Conservation (phyloP, 345 rosid species). For the Aquilaria malaccensis region DNA sequence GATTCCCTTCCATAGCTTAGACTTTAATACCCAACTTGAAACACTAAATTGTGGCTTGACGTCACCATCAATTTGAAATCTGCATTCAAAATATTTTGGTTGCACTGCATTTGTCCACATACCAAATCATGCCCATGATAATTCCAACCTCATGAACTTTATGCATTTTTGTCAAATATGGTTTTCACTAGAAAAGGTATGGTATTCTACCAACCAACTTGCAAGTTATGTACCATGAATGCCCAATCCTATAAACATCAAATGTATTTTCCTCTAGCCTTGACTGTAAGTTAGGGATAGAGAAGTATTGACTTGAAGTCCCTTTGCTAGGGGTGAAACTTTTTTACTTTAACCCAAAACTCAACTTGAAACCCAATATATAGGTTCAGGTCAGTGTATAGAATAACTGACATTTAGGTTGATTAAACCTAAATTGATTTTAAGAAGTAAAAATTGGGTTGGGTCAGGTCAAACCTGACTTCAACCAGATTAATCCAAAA, state of each 20-base stretch:
- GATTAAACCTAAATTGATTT: too few relatives aligned
- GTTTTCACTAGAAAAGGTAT: conserved; percentile 5
- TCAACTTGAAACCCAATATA: too few relatives aligned
- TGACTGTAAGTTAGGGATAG: neutral
- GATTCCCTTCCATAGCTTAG: neutral
- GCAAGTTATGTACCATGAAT: neutral
- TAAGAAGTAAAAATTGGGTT: too few relatives aligned
- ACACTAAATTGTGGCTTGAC: neutral
- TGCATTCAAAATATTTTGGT: neutral
- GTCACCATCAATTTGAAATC: neutral
- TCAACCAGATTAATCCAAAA: too few relatives aligned
- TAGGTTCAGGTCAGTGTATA: too few relatives aligned
- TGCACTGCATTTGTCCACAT: neutral
- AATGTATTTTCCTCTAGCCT: neutral
- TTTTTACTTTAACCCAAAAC: too few relatives aligned
- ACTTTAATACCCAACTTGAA: conserved; percentile 3
- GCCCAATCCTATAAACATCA: neutral
- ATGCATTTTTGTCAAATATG: conserved; percentile 12
- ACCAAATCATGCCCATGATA: neutral
- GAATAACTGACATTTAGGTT: too few relatives aligned
- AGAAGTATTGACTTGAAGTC: neutral
- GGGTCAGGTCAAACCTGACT: too few relatives aligned
- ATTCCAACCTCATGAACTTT: neutral
- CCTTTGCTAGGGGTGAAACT: too few relatives aligned
- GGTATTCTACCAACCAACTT: neutral